phyloP scores from a whole-genome alignment of 2,329 filamentous ascomycete genomes.

The Ascochyta viciae-villosae region DNA sequence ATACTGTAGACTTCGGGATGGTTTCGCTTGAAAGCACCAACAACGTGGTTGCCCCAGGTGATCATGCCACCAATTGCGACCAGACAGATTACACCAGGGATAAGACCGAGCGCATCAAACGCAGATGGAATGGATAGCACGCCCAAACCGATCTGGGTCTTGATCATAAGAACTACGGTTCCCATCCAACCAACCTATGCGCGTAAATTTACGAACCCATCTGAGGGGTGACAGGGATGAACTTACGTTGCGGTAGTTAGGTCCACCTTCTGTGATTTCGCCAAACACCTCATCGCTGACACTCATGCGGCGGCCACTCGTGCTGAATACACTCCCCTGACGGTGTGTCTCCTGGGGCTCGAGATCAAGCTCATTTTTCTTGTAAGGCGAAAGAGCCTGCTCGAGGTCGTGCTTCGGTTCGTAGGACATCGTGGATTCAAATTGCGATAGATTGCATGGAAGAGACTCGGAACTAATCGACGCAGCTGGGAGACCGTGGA shows the following conservation, averaged over 20 bases:
- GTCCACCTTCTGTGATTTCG: conserved; percentile 10
- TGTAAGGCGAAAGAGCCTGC: not conserved
- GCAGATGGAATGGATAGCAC: conserved; percentile 57
- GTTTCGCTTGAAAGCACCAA: conserved; percentile 59
- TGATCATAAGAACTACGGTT: conserved; percentile 29
- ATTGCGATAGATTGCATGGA: not conserved
- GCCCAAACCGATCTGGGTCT: conserved; percentile 33
- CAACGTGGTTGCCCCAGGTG: conserved; percentile 56
- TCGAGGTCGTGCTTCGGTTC: conserved; percentile 15
- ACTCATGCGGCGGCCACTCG: conserved; percentile 3
- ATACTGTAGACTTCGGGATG: conserved; percentile 64
- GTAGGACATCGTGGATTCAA: conserved; percentile 12
- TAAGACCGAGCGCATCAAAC: conserved; percentile 55
- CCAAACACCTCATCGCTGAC: conserved; percentile 13
- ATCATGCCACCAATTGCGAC: conserved; percentile 51
- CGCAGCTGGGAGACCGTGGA: not conserved
- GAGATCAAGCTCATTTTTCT: conserved; percentile 7
- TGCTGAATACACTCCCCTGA: conserved; percentile 13
- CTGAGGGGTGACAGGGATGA: too few relatives aligned
- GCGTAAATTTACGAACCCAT: not conserved
- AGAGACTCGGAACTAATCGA: not conserved
- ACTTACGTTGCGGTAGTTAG: conserved; percentile 12
- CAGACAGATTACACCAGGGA: conserved; percentile 56
- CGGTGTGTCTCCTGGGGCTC: conserved; percentile 8
- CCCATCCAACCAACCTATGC: conserved; percentile 25